phyloP scores from a whole-genome alignment of 2,329 filamentous ascomycete species.

The Arachnopeziza araneosa region DNA sequence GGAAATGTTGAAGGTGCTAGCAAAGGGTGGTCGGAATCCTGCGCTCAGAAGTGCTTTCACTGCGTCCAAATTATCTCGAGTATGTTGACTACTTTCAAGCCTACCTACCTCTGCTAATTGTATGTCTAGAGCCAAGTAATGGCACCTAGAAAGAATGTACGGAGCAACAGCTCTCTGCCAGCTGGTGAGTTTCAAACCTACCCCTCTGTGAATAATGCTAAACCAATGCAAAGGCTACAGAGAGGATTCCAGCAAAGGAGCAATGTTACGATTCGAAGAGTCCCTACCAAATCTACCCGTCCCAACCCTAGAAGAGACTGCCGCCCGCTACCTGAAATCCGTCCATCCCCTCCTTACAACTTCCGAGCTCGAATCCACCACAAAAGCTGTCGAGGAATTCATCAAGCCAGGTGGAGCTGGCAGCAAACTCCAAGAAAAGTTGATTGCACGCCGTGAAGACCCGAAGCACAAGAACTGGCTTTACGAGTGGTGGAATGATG shows the following conservation, averaged over 20 bases:
- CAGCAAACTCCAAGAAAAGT: slow-evolving; percentile 78
- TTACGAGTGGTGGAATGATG: slow-evolving; percentile 96
- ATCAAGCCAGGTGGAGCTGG: slow-evolving; percentile 80
- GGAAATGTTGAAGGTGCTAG: slow-evolving; percentile 32
- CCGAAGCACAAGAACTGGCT: slow-evolving; percentile 89
- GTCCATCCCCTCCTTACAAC: slow-evolving; percentile 68
- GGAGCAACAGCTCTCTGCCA: slow-evolving; percentile 50
- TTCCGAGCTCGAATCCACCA: slow-evolving; percentile 64
- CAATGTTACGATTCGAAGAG: slow-evolving; percentile 80
- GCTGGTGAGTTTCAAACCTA: slow-evolving; percentile 34
- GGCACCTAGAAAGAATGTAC: slow-evolving; percentile 47
- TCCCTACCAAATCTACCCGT: slow-evolving; percentile 77
- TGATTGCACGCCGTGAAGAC: slow-evolving; percentile 72
- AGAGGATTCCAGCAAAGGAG: slow-evolving; percentile 72
- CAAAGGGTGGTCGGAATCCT: slow-evolving; percentile 28
- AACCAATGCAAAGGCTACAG: slow-evolving; percentile 52
- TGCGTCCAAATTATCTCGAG: slow-evolving; percentile 21
- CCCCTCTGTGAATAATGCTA: not conserved
- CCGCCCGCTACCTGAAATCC: slow-evolving; percentile 73
- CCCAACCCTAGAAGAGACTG: slow-evolving; percentile 76
- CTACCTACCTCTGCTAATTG: slow-evolving; percentile 14
- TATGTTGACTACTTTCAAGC: slow-evolving; percentile 12
- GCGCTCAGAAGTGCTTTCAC: slow-evolving; percentile 28
- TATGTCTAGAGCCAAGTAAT: slow-evolving; percentile 34
- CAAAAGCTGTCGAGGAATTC: slow-evolving; percentile 83